These are phyloP conservation scores for Cryptococcus floricola DNA, from an alignment of 1,284 basidiomycete genomes.

Conservation along the genomic window DNA sequence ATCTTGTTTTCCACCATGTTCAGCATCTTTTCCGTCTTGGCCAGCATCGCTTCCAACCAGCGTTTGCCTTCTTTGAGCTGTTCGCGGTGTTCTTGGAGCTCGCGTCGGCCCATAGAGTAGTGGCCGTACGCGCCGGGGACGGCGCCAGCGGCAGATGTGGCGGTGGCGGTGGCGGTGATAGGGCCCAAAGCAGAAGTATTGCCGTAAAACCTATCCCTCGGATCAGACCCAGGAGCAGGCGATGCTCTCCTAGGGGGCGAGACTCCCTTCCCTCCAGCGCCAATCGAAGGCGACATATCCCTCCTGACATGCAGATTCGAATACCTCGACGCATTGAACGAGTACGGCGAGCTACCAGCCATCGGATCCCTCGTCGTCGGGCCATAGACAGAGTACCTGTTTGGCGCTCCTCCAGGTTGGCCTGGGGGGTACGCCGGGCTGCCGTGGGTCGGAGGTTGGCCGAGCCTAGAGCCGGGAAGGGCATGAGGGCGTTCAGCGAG, in stretches of 20 bases:
- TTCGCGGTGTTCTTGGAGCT: conserved; percentile 47
- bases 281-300: conserved; percentile 25
- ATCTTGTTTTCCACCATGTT: conserved; percentile 45
- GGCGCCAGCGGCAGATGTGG: conserved; percentile 1
- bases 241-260: conserved; percentile 27
- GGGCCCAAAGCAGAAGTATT: conserved; percentile 2
- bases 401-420: conserved; percentile 7
- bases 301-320: conserved; percentile 29
- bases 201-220: conserved; percentile 18
- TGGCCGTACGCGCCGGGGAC: conserved; percentile 21
- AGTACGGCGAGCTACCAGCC: conserved; percentile 29
- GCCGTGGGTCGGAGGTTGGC: conserved; percentile 6
- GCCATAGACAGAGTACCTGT: conserved; percentile 42
- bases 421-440: neutral
- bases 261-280: conserved; percentile 11
- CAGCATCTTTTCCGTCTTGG: conserved; percentile 46
- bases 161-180: conserved; percentile 2
- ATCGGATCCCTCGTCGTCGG: conserved; percentile 35
- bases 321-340: conserved; percentile 23
- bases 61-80: conserved; percentile 47
- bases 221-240: conserved; percentile 22
- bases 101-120: conserved; percentile 40
- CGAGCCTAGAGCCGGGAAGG: conserved; percentile 10
- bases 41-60: conserved; percentile 46
- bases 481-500: conserved; percentile 11